Conservation (phyloP, 192 early-diverging fungal species). For the Backusella tuberculispora region DNA sequence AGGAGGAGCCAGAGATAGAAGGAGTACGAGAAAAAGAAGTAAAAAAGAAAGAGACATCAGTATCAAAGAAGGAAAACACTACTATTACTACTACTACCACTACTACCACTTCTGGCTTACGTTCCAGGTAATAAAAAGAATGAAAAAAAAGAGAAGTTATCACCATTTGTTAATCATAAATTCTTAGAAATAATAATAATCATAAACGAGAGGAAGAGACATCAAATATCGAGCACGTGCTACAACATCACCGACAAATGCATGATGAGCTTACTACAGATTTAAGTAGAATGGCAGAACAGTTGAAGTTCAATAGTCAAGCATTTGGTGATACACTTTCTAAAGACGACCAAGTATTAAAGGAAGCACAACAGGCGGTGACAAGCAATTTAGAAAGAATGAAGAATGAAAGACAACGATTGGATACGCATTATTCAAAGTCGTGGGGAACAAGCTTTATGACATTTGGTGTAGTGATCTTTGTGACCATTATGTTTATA, state of each 20-base stretch:
- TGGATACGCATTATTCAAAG: constrained; percentile 39
- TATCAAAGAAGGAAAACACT: neutral
- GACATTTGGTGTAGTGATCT: constrained; percentile 46
- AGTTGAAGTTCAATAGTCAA: constrained; percentile 52
- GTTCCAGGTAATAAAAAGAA: neutral
- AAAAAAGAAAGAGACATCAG: neutral
- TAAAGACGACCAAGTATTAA: constrained; percentile 47
- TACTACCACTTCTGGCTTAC: neutral
- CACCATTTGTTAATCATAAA: neutral
- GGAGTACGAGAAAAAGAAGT: neutral
- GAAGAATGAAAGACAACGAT: constrained; percentile 38
- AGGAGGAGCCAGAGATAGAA: neutral
- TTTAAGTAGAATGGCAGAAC: constrained; percentile 49
- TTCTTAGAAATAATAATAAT: constrained; percentile 5
- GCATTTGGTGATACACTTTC: constrained; percentile 47
- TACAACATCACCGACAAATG: constrained; percentile 54
- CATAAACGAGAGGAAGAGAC: constrained; percentile 38
- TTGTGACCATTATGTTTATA: constrained; percentile 49
- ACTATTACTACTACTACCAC: constrained; percentile 1
- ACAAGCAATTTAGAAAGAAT: constrained; percentile 44
- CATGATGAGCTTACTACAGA: constrained; percentile 56
- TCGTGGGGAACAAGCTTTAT: constrained; percentile 56
- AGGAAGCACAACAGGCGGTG: constrained; percentile 46
- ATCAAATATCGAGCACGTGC: constrained; percentile 42
- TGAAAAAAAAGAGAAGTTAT: too few species aligned